Evolutionary conservation across 1,284 basidiomycete genomes (phyloP).

Genomic region (Sporisorium sorghi): DNA sequence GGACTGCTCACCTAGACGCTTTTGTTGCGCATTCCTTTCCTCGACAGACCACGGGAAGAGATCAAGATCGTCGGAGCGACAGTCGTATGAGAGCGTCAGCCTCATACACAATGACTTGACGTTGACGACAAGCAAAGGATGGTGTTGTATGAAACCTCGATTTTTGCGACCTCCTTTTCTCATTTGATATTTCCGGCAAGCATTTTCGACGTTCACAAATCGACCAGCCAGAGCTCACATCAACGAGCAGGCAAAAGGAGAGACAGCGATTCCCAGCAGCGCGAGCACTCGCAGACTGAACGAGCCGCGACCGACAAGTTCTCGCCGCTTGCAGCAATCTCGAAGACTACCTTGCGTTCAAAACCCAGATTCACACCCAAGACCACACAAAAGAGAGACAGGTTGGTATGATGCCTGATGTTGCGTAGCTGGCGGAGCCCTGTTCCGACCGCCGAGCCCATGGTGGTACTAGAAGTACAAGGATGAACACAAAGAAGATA

Average conservation of each 20-base stretch:
- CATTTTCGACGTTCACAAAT: neutral
- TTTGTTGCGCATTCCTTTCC: neutral
- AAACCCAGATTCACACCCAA: constrained; percentile 6
- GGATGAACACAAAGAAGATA: constrained; percentile 55
- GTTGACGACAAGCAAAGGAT: neutral
- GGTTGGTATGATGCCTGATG: constrained; percentile 56
- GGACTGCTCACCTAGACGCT: neutral
- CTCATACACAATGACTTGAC: neutral
- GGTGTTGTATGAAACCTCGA: neutral
- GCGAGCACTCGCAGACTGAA: neutral
- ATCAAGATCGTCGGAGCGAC: constrained; percentile 44
- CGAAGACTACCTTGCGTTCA: too few relatives aligned
- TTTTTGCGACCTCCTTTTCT: constrained; percentile 20
- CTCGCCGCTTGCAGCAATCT: too few relatives aligned
- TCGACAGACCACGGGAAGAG: constrained; percentile 37
- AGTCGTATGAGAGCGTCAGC: constrained; percentile 10
- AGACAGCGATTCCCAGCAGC: neutral
- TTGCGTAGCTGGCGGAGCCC: constrained; percentile 55
- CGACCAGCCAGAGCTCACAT: too few relatives aligned
- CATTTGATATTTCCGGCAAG: neutral
- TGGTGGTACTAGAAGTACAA: constrained; percentile 60
- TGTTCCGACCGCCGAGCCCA: constrained; percentile 58
- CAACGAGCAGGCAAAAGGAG: neutral
- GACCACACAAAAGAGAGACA: constrained; percentile 18
- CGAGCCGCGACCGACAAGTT: neutral